Base-by-base conservation (phyloP, 352 stramenopile genomes). In the Phytophthora colocasiae region DNA sequence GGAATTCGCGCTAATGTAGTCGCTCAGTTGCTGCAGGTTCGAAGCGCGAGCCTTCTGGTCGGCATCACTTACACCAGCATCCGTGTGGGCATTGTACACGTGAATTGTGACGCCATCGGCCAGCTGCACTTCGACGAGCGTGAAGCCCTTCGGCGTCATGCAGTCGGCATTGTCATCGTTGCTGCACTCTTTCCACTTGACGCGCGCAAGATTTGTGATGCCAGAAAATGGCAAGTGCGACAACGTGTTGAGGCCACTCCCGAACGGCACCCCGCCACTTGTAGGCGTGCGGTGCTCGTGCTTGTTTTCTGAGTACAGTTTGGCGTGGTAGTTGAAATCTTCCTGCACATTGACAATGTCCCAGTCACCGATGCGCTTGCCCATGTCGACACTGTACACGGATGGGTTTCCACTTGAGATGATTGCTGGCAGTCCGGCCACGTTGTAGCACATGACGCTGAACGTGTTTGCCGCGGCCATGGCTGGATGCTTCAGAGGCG, bases 101-200 rank as follows among this genome's bases (percentile, higher is more conserved):
- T 85, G 73, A 17, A 85, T 40, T 3, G 52, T 68, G 29, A 81
- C 71, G 29, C 78, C 78, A 14, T 81, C 73, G 0, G 62, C 76
- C 44, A 87, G 57, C 50, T 84, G 63, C 34, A 87, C 56, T 31
- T 73, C 63, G 32, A 79, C 39, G 31, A 74, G 64, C 5, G 76
- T 85, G 53, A 87, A 87, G 10, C 78, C 78, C 65, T 87, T 87
- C 10, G 78, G 78, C 4, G 78, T 87, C 48, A 85, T 64, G 49
- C 78, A 87, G 63, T 87, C 75, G 19, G 68, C 67, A 15, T 71
- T 67, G 3, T 87, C 73, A 48, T 71, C 58, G 38, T 69, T 81
- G 61, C 67, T 87, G 54, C 76, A 87, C 17, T 64, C 72, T 24
- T 31, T 63, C 78, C 78, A 84, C 44, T 79, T 72, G 19, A 19